These are phyloP conservation scores for Backusella australiensis DNA, from an alignment of 192 early-diverging fungal genomes.

Conservation along the genomic window DNA sequence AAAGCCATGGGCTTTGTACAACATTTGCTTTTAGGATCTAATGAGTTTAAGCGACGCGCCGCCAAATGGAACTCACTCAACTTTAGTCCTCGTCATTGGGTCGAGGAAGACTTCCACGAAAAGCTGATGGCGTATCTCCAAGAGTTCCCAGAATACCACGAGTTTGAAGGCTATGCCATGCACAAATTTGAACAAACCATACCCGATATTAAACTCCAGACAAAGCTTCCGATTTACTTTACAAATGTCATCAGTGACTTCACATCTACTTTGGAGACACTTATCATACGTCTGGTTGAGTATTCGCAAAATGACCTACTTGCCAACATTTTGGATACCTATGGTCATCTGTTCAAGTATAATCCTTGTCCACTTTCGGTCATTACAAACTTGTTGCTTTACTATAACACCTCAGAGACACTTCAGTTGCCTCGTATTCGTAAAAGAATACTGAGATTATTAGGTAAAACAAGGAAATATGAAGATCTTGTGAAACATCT, in stretches of 20 bases:
- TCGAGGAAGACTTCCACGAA: slow-evolving; percentile 63
- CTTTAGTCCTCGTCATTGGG: slow-evolving; percentile 68
- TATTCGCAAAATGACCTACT: slow-evolving; percentile 57
- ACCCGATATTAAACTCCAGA: slow-evolving; percentile 54
- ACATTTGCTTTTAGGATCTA: slow-evolving; percentile 52
- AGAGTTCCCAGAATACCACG: slow-evolving; percentile 71
- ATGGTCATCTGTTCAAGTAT: slow-evolving; percentile 60
- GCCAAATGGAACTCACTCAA: slow-evolving; percentile 62
- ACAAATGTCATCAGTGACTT: slow-evolving; percentile 67
- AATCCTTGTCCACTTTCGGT: slow-evolving; percentile 69
- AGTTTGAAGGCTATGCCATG: slow-evolving; percentile 67
- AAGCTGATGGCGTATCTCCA: slow-evolving; percentile 62
- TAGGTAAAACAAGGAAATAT: slow-evolving; percentile 47
- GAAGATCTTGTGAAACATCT: too few species aligned
- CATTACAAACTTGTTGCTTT: slow-evolving; percentile 62
- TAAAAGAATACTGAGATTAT: slow-evolving; percentile 53
- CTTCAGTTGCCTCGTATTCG: slow-evolving; percentile 54
- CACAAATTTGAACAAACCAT: slow-evolving; percentile 36
- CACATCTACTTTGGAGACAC: slow-evolving; percentile 62
- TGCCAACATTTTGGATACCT: slow-evolving; percentile 57
- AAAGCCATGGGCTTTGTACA: slow-evolving; percentile 48
- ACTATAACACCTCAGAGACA: slow-evolving; percentile 64
- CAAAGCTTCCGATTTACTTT: slow-evolving; percentile 67
- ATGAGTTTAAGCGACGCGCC: slow-evolving; percentile 49
- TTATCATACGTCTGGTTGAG: slow-evolving; percentile 69